Evolutionary conservation across 2,329 filamentous ascomycete species (phyloP).

Genomic region (Calonectria ilicicola): DNA sequence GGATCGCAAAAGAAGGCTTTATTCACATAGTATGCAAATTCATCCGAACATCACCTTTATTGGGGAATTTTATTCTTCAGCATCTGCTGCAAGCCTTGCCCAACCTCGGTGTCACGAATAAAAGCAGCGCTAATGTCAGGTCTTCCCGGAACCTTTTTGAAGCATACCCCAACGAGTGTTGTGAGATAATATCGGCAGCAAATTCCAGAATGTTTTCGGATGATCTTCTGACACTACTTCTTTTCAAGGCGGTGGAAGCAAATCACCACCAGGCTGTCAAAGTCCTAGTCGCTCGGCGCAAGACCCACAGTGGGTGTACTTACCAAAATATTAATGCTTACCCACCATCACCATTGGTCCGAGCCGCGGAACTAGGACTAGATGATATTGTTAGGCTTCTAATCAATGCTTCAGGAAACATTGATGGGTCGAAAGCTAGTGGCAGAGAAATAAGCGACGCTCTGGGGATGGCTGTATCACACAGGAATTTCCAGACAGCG

Average conservation of each 20-base stretch:
- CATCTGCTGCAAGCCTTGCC: background rate
- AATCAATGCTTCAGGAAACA: background rate
- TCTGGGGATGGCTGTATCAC: background rate
- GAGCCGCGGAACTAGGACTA: background rate
- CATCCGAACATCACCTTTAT: background rate
- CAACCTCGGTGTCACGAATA: background rate
- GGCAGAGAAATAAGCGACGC: background rate
- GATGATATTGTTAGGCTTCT: background rate
- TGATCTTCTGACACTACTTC: background rate
- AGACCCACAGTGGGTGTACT: background rate
- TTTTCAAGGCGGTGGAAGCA: background rate
- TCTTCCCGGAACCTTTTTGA: background rate
- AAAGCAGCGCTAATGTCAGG: background rate
- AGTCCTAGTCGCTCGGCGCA: background rate
- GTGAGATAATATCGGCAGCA: background rate
- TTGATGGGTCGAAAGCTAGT: background rate
- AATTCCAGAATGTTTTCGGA: background rate
- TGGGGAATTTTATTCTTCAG: background rate
- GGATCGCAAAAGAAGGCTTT: background rate
- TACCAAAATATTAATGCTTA: background rate
- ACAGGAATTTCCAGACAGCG: background rate
- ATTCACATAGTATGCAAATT: background rate
- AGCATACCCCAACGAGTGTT: background rate
- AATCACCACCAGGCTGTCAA: background rate
- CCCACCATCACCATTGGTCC: background rate